Evolutionary conservation across 192 early-diverging fungal species (phyloP).

Genomic region (Rhizophlyctis rosea): DNA sequence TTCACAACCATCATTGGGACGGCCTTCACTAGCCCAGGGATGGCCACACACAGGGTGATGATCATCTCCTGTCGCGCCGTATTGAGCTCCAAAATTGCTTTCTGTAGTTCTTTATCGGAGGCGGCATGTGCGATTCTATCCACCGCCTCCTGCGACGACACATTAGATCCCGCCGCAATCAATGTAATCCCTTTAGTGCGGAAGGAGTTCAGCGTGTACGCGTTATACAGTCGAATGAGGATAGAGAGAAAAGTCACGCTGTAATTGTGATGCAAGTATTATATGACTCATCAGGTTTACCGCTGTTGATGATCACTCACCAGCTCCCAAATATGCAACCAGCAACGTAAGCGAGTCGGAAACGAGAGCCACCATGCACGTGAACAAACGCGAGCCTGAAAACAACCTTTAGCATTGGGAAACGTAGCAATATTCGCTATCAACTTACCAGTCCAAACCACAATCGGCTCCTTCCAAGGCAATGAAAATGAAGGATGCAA

Average conservation of each 20-base stretch:
- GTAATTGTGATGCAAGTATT: too few species aligned
- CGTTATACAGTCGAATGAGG: constrained; percentile 18
- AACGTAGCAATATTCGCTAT: too few species aligned
- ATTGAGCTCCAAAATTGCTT: constrained; percentile 1
- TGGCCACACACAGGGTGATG: constrained; percentile 17
- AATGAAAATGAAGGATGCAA: constrained; percentile 4
- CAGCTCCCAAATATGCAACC: constrained; percentile 13
- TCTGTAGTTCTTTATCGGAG: constrained; percentile 12
- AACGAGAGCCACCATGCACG: background rate
- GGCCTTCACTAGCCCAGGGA: constrained; percentile 16
- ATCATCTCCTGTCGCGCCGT: constrained; percentile 17
- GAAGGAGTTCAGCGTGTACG: constrained; percentile 1
- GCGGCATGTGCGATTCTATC: constrained; percentile 12
- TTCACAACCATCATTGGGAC: constrained; percentile 15
- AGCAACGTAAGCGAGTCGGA: constrained; percentile 7
- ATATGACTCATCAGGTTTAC: too few species aligned
- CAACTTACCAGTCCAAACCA: constrained; percentile 14
- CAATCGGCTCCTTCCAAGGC: constrained; percentile 12
- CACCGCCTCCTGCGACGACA: constrained; percentile 18
- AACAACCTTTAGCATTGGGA: too few species aligned
- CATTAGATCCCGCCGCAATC: constrained; percentile 11
- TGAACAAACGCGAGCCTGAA: constrained; percentile 14
- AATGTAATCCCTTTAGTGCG: constrained; percentile 19
- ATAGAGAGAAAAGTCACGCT: constrained; percentile 15
- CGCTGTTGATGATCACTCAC: constrained; percentile 5